phyloP scores from a whole-genome alignment of 2,329 filamentous ascomycete species.

The Aspergillus costaricaensis region DNA sequence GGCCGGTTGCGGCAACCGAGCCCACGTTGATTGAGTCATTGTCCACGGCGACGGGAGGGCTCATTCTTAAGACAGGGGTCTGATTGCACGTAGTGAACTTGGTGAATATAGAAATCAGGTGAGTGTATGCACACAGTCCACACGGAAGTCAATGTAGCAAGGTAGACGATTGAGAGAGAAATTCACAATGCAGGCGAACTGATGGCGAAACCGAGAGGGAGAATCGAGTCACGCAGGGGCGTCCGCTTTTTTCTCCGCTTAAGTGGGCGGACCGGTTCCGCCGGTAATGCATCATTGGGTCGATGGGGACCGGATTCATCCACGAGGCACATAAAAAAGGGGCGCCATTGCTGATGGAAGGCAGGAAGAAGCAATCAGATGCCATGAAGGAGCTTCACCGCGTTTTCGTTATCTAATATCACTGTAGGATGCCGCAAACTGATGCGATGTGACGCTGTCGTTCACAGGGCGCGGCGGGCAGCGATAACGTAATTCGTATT shows the following conservation, averaged over 20 bases:
- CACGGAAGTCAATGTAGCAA: not conserved
- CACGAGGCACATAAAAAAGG: not conserved
- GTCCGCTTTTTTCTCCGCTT: slow-evolving; percentile 15
- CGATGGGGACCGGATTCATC: not conserved
- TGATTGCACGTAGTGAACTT: not conserved
- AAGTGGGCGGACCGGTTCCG: slow-evolving; percentile 22
- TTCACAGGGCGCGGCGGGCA: slow-evolving; percentile 25
- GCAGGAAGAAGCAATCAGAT: not conserved
- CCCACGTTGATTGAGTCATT: slow-evolving; percentile 13
- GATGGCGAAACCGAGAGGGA: slow-evolving; percentile 1
- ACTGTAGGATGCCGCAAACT: not conserved
- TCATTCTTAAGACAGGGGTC: slow-evolving; percentile 24
- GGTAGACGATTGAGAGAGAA: not conserved
- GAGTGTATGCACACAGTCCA: not conserved
- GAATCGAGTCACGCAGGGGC: slow-evolving; percentile 11
- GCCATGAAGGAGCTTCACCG: slow-evolving; percentile 2
- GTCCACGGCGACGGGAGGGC: slow-evolving; percentile 28
- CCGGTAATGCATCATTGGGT: slow-evolving; percentile 4
- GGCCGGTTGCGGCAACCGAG: slow-evolving; percentile 25
- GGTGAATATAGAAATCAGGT: not conserved
- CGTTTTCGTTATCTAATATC: slow-evolving; percentile 28
- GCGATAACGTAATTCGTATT: not conserved
- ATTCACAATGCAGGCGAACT: not conserved
- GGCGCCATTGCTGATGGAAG: not conserved
- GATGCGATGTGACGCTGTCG: slow-evolving; percentile 22